phyloP scores from a whole-genome alignment of 257 asterid species.

The Penstemon eatonii region DNA sequence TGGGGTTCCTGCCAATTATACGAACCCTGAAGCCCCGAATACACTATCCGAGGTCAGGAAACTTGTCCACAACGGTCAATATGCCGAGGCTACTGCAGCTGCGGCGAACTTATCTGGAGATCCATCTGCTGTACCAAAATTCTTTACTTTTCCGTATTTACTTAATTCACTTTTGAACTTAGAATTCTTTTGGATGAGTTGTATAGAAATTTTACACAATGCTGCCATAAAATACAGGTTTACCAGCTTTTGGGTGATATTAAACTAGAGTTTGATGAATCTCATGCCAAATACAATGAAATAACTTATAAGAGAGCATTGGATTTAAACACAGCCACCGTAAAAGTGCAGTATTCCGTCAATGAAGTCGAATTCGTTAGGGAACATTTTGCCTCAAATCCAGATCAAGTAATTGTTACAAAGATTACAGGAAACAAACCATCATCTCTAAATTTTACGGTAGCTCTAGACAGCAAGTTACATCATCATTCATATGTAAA shows the following conservation, averaged over 20 bases:
- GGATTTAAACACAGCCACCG: conserved; percentile 78
- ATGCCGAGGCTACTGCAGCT: conserved; percentile 60
- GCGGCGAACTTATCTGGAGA: conserved; percentile 52
- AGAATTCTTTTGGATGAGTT: background rate
- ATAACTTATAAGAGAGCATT: conserved; percentile 62
- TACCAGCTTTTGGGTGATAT: conserved; percentile 86
- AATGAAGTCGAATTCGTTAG: conserved; percentile 47
- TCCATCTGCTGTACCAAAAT: conserved; percentile 50
- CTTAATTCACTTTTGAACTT: background rate
- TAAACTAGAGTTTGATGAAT: conserved; percentile 57
- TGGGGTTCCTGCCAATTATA: conserved; percentile 63
- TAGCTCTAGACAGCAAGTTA: conserved; percentile 60
- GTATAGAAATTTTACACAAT: background rate
- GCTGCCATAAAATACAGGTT: conserved; percentile 43
- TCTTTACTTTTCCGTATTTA: conserved; percentile 10
- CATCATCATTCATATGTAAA: conserved; percentile 51
- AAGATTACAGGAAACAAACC: conserved; percentile 61
- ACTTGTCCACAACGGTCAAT: conserved; percentile 53
- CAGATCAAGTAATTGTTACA: conserved; percentile 60
- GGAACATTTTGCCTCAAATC: conserved; percentile 65
- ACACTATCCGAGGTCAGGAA: conserved; percentile 58
- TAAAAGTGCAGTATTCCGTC: conserved; percentile 51
- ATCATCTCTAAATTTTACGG: conserved; percentile 46
- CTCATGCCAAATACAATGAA: conserved; percentile 43
- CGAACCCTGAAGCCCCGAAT: conserved; percentile 46